Evolutionary conservation across 2,329 filamentous ascomycete genomes (phyloP), one percentile per base, ranked within the genome.

Genomic region (Venturia aucupariae): DNA sequence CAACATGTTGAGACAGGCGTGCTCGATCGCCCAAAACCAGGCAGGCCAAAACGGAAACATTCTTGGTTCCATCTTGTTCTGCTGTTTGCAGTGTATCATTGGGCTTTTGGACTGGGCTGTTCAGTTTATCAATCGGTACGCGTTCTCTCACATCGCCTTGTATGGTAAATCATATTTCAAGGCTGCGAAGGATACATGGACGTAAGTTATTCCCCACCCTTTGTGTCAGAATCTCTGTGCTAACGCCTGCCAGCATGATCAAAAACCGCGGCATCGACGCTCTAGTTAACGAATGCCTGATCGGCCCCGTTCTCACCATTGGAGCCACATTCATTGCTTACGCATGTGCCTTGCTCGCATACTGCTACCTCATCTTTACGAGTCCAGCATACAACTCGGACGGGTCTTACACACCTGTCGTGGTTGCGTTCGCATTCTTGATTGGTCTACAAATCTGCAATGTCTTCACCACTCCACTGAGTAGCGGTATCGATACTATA

Each of bases 221-320:
- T 48, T 13, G 4, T 2, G 13, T 35, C 3, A 3, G 17, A 54
- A 24, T 11, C 17, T n/a, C 48, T 24, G n/a, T n/a, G 6, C 46
- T 55, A 44, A 41, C 32, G n/a, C 2, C n/a, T 0, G 35, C 41
- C 65, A 79, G 74, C 15, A 90, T 96, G 89, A 92, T 96, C 80
- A 93, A 92, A 74, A 86, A 95, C 71, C 90, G 93, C 39, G 93
- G 93, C 35, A 87, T 97, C 66, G 92, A 97, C 70, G 92, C 90
- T 0, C 83, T 97, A 1, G 83, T 96, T 70, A 96, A 96, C 71
- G 90, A 96, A 73, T 95, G 90, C 68, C 83, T 96, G 44, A 87
- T 81, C 67, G 80, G 79, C 54, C 80, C 79, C 11, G 79, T 82
- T 24, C 74, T 90, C 39, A 88, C 86, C 19, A 90, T 92, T 78